phyloP scores from a whole-genome alignment of 2,329 filamentous ascomycete species.

The Geoglossum cookeanum region DNA sequence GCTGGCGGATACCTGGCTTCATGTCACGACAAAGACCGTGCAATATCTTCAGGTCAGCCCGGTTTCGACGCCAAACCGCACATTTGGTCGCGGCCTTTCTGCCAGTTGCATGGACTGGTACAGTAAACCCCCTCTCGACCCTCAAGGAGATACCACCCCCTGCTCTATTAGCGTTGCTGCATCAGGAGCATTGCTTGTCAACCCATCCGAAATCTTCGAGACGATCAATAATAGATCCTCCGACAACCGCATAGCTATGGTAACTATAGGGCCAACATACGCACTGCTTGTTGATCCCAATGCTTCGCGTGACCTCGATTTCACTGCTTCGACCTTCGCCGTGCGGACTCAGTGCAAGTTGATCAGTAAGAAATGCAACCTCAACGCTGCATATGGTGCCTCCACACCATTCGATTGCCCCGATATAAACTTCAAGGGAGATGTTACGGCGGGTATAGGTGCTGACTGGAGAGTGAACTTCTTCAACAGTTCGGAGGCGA shows the following conservation, averaged over 20 bases:
- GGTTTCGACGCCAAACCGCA: not conserved
- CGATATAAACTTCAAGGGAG: not conserved
- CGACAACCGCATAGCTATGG: not conserved
- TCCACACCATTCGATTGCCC: not conserved
- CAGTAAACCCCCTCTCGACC: not conserved
- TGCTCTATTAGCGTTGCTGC: not conserved
- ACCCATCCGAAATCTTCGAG: not conserved
- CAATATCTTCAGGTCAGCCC: conserved; percentile 7
- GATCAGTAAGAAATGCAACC: conserved; percentile 10
- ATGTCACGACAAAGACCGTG: conserved; percentile 13
- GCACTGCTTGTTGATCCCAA: conserved; percentile 7
- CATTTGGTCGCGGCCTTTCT: conserved; percentile 3
- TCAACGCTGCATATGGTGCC: conserved; percentile 5
- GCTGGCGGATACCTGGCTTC: conserved; percentile 14
- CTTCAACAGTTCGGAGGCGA: conserved; percentile 3
- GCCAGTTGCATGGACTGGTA: not conserved
- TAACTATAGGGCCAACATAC: conserved; percentile 4
- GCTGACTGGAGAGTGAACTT: not conserved
- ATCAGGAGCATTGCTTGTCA: not conserved
- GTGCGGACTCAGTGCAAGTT: conserved; percentile 9
- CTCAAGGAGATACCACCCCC: not conserved
- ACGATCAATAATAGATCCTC: conserved; percentile 5
- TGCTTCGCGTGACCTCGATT: conserved; percentile 7
- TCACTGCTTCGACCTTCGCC: conserved; percentile 10
- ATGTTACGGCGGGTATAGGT: not conserved